These are phyloP conservation scores for Diddensiella transvaalensis DNA, from an alignment of 805 yeast species.

Conservation along the genomic window DNA sequence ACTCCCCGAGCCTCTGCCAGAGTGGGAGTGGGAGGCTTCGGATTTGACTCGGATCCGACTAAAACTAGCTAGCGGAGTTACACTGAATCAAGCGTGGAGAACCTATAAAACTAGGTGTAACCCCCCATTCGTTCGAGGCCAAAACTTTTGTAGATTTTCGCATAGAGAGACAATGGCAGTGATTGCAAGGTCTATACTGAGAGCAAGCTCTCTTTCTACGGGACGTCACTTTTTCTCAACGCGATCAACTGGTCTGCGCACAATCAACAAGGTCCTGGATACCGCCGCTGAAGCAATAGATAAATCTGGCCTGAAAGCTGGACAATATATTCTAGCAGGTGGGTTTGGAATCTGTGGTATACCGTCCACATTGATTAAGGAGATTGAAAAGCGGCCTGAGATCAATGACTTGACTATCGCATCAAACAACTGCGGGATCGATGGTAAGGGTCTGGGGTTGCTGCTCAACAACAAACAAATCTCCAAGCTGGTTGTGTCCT, in stretches of 20 bases:
- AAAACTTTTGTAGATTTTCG: neutral
- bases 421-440: constrained; percentile 49
- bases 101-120: too few species aligned
- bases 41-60: neutral
- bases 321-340: constrained; percentile 41
- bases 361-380: constrained; percentile 44
- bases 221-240: constrained; percentile 1
- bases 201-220: neutral
- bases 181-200: neutral
- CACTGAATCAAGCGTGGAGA: neutral
- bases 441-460: constrained; percentile 42
- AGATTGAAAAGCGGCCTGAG: constrained; percentile 33
- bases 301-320: constrained; percentile 20
- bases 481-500: constrained; percentile 44
- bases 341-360: constrained; percentile 50
- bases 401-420: constrained; percentile 36
- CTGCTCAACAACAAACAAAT: constrained; percentile 43
- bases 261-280: constrained; percentile 11
- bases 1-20: neutral
- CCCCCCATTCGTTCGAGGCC: neutral
- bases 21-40: neutral
- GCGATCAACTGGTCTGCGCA: neutral
- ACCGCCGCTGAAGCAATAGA: constrained; percentile 8
- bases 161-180: neutral
- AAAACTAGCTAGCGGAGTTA: neutral